Evolutionary conservation across 2,329 filamentous ascomycete genomes (phyloP), one percentile per base, ranked within the genome.

Genomic region (Paecilomyces niveus): DNA sequence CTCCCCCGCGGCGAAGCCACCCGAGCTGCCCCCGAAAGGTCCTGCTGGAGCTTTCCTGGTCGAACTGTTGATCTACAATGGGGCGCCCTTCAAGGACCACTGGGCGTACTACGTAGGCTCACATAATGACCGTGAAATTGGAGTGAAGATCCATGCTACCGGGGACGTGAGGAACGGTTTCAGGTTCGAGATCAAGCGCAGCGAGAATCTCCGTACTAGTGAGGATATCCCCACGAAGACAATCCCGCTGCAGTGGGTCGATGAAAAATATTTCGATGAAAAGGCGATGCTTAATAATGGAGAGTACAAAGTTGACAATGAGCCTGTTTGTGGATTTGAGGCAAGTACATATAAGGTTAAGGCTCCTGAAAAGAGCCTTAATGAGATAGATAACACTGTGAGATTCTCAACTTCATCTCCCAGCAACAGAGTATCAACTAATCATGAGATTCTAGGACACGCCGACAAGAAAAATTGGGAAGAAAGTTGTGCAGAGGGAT

Each of bases 21-120:
- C 39, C 21, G 15, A 3, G n/a, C 6, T 45, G 15, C n/a, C 39
- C 8, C n/a, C 6, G 8, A 45, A n/a, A 45, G n/a, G 39, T 18
- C 39, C 39, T 13, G 18, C 39, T 45, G 63, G 62, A 0, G 61
- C 66, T 4, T 65, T 69, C 39, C 50, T 71, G 3, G 58, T 73
- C 15, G 65, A 73, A 31, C 56, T 74, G 5, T 51, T 73, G 13
- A 66, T 66, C 22, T 72, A 59, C 61, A 74, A 68, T 55, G 72
- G 72, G 15, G 22, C 55, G 0, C 72, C 69, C 0, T 75, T 72
- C 62, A 72, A 71, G 51, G 67, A 75, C 55, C 70, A 75, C 62
- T 75, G 72, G 72, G 68, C 69, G 1, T 74, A 72, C 53, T 75
- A 59, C 50, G 53, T 74, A 1, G 50, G 54, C 21, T 69, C 68